Evolutionary conservation across 2,329 filamentous ascomycete species (phyloP), one percentile per base, ranked within the genome.

Genomic region (Microdochium trichocladiopsis): DNA sequence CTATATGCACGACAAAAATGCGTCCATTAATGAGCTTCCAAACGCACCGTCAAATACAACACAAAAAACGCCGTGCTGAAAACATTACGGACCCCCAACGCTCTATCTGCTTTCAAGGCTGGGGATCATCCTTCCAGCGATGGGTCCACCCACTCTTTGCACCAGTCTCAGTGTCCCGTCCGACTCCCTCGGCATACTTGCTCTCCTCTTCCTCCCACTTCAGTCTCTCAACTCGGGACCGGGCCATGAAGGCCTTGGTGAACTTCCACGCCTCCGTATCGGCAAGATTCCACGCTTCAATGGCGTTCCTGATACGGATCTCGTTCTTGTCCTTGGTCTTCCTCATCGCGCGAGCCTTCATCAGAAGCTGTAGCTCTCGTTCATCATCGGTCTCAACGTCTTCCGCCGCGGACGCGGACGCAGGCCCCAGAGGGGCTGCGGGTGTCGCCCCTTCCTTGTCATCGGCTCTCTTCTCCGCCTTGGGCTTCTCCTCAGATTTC

Each of bases 181-280:
- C 83, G n/a, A 79, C 78, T 21, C 82, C 82, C 9, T 80, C 82
- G 1, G 77, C 79, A 63, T 80, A 90, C 58, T 74, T 78, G 56
- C 76, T 76, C 70, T 90, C 86, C 55, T 87, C 80, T 55, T 84
- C 79, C 64, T 89, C 85, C 86, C 87, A 92, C 60, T 79, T 74
- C 58, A 73, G 65, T 52, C 86, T 72, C 72, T 90, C 87, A 47
- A 86, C 73, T 24, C 75, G 70, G 43, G 78, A 72, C 36, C 87
- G 71, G 18, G 86, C 86, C 50, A 83, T 71, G 57, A 80, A 90
- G 0, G 88, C 87, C 36, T 84, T 73, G 4, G 84, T 78, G 62
- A 92, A 92, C 61, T 80, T 82, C 88, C 88, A 93, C 1, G 83
- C 83, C 68, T 93, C 88, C 1, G 84, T 85, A 61, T 93, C 88